Evolutionary conservation across 768 basidiomycete species (phyloP).

Genomic region (Collybia sp.): DNA sequence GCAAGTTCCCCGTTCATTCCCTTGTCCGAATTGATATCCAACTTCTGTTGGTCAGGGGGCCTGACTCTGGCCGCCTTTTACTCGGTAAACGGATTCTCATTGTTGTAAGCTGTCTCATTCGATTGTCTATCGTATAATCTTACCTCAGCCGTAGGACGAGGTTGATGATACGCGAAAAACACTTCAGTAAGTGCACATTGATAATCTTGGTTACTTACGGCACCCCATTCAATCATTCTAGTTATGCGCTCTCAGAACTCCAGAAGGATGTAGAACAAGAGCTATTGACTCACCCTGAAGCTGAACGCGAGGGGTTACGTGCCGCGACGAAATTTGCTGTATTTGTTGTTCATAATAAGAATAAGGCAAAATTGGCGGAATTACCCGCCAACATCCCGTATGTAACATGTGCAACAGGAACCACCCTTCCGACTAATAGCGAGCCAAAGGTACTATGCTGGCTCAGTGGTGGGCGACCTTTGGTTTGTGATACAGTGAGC

Average conservation of each 20-base stretch:
- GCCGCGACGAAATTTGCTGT: conserved; percentile 76
- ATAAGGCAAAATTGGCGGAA: conserved; percentile 77
- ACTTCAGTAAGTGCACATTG: conserved; percentile 57
- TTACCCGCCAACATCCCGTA: conserved; percentile 67
- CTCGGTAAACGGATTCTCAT: conserved; percentile 81
- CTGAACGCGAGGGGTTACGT: conserved; percentile 65
- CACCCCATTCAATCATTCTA: conserved; percentile 19
- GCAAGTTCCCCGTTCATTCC: conserved; percentile 36
- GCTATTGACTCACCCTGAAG: conserved; percentile 57
- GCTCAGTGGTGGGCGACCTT: conserved; percentile 66
- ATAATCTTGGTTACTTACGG: neutral
- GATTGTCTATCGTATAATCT: conserved; percentile 2
- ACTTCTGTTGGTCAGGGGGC: conserved; percentile 37
- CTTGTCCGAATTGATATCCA: conserved; percentile 3
- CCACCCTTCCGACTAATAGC: conserved; percentile 1
- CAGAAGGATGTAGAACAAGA: conserved; percentile 82
- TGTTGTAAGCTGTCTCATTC: conserved; percentile 45
- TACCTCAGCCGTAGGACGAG: conserved; percentile 55
- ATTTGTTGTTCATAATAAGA: conserved; percentile 95
- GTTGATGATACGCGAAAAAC: conserved; percentile 89
- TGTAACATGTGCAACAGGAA: conserved; percentile 15
- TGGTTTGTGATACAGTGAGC: conserved; percentile 39
- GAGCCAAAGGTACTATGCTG: conserved; percentile 62
- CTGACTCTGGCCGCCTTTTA: conserved; percentile 61
- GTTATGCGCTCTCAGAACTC: conserved; percentile 89